Percentiles rank a stretch among this genome's conserved stretches.
These are phyloP conservation scores for Neurospora hispaniola DNA, from an alignment of 495 filamentous ascomycete genomes.

Conservation along the genomic window DNA sequence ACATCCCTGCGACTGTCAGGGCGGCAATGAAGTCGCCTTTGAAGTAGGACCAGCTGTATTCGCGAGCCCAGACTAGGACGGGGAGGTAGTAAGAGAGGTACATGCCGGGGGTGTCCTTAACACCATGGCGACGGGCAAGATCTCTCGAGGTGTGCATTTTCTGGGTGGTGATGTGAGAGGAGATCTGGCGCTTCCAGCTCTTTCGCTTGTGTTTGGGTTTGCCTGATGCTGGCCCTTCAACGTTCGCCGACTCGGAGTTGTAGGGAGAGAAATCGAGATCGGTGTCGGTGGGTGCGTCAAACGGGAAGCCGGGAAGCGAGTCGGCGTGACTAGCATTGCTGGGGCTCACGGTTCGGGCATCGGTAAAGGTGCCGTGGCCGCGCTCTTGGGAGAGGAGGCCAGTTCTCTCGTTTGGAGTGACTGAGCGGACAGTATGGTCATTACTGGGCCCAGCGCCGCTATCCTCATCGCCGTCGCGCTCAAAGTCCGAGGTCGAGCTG, in stretches of 20 bases:
- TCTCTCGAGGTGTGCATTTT: conserved; percentile 53
- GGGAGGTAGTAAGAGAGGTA: conserved; percentile 93
- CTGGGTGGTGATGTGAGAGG: conserved; percentile 36
- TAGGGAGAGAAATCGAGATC: conserved; percentile 13
- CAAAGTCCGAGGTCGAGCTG: conserved; percentile 6
- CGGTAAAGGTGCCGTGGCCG: conserved; percentile 59
- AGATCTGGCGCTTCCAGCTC: conserved; percentile 27
- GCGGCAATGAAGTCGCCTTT: conserved; percentile 79
- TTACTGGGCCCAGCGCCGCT: conserved; percentile 17
- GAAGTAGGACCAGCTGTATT: conserved; percentile 73
- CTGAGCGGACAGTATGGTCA: too few relatives aligned
- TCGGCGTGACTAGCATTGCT: conserved; percentile 15
- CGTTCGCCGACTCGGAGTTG: conserved; percentile 5
- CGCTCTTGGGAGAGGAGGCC: conserved; percentile 29
- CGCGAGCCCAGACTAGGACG: conserved; percentile 73
- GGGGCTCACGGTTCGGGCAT: conserved; percentile 43
- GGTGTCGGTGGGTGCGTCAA: conserved; percentile 11
- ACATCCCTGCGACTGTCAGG: conserved; percentile 89
- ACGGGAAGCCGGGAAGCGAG: conserved; percentile 21
- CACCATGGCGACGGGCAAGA: conserved; percentile 50
- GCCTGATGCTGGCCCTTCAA: conserved; percentile 10
- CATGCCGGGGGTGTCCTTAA: conserved; percentile 48
- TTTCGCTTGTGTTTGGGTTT: conserved; percentile 9
- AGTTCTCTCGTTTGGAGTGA: conserved; percentile 28
- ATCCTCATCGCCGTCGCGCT: conserved; percentile 6